Evolutionary conservation across 192 early-diverging fungal species (phyloP).

Genomic region (Coemansia sp.): DNA sequence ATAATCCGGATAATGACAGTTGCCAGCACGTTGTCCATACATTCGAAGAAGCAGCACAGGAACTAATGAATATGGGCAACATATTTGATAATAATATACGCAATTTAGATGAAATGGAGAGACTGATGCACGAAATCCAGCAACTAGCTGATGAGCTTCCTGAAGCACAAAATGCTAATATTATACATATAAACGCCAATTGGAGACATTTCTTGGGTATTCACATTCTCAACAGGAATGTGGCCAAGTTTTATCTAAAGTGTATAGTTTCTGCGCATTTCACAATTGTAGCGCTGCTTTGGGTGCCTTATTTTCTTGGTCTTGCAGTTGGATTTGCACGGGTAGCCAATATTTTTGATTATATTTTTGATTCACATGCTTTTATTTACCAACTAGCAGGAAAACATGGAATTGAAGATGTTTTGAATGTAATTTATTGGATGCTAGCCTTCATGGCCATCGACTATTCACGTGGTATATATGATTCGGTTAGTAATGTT

Average conservation of each 20-base stretch:
- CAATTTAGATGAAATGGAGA: neutral
- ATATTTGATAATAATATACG: neutral
- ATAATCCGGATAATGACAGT: neutral
- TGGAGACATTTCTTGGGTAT: neutral
- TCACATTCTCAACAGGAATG: neutral
- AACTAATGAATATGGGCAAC: neutral
- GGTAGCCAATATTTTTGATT: neutral
- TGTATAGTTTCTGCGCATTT: neutral
- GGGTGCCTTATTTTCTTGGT: constrained; percentile 1
- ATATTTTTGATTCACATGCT: neutral
- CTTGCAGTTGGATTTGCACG: neutral
- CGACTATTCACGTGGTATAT: too few species aligned
- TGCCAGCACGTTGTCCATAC: neutral
- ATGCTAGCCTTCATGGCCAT: neutral
- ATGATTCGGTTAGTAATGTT: neutral
- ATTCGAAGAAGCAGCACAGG: neutral
- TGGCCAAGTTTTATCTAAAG: neutral
- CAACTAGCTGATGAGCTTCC: neutral
- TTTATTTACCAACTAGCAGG: neutral
- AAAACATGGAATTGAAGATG: neutral
- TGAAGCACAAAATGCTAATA: neutral
- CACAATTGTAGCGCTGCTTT: neutral
- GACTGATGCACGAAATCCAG: neutral
- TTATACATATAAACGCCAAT: neutral
- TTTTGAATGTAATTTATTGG: neutral